These are phyloP conservation scores for Cunninghamia lanceolata DNA, from an alignment of 75 land plant genomes.

Conservation along the genomic window DNA sequence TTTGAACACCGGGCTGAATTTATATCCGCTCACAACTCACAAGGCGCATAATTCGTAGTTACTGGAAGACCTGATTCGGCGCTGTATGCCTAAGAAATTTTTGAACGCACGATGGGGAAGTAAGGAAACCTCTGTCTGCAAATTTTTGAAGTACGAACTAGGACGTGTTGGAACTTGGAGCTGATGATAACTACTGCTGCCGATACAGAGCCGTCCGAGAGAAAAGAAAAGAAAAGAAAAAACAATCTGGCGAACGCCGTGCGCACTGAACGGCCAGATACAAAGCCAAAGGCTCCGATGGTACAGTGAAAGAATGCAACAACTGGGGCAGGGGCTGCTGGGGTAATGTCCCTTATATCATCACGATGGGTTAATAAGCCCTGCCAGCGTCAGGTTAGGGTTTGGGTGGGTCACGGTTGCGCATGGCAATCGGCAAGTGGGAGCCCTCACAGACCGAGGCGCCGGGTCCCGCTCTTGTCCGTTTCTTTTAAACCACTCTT, in stretches of 20 bases:
- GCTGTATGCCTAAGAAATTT: not conserved
- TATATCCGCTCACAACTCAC: not conserved
- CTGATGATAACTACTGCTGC: not conserved
- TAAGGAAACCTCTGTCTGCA: not conserved
- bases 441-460: not conserved
- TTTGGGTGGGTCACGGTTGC: not conserved
- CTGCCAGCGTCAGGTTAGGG: not conserved
- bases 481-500: not conserved
- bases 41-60: not conserved
- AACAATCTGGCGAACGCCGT: not conserved
- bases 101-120: not conserved
- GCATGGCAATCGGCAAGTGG: constrained; percentile 1
- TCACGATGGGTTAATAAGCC: not conserved
- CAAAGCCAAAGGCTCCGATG: not conserved
- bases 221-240: not conserved
- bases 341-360: not conserved
- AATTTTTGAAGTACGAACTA: not conserved
- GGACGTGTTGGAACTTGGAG: constrained; percentile 7
- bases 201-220: not conserved
- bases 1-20: not conserved
- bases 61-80: not conserved
- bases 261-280: not conserved
- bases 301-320: not conserved
- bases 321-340: not conserved
- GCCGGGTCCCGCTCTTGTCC: constrained; percentile 1